Evolutionary conservation across 2,329 filamentous ascomycete species (phyloP).

Genomic region (Penicillium paneum): DNA sequence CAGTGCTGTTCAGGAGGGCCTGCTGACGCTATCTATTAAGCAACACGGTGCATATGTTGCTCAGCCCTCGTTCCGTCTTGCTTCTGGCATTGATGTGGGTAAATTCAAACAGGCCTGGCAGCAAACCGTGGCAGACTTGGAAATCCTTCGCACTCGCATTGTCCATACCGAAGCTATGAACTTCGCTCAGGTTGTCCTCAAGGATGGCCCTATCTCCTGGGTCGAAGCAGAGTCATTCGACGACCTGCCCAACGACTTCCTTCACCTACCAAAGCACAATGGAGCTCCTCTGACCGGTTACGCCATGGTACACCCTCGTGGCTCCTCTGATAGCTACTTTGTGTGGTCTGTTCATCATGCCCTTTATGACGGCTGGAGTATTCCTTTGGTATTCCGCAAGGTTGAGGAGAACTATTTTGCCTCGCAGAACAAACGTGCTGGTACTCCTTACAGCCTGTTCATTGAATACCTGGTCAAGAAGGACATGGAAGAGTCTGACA

Average conservation of each 20-base stretch:
- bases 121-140: constrained; percentile 42
- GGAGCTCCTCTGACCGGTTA: constrained; percentile 37
- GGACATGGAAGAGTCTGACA: constrained; percentile 28
- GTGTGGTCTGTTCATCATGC: constrained; percentile 53
- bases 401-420: constrained; percentile 37
- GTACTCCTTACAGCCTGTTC: constrained; percentile 29
- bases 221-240: constrained; percentile 27
- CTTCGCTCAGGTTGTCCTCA: constrained; percentile 43
- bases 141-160: constrained; percentile 51
- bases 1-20: constrained; percentile 45
- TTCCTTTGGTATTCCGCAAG: constrained; percentile 37
- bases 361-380: constrained; percentile 52
- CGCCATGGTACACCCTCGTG: constrained; percentile 31
- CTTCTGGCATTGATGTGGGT: constrained; percentile 37
- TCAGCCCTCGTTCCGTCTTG: constrained; percentile 44
- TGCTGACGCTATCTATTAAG: constrained; percentile 50
- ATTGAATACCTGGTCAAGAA: constrained; percentile 31
- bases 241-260: constrained; percentile 23
- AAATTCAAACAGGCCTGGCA: constrained; percentile 50
- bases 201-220: constrained; percentile 37
- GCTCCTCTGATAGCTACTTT: constrained; percentile 36
- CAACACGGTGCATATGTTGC: constrained; percentile 50
- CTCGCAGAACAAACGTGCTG: constrained; percentile 6
- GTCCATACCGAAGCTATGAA: constrained; percentile 38
- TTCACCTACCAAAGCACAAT: constrained; percentile 32